These are phyloP conservation scores for Bondarzewia mesenterica DNA, from an alignment of 1,284 basidiomycete genomes.

Conservation along the genomic window DNA sequence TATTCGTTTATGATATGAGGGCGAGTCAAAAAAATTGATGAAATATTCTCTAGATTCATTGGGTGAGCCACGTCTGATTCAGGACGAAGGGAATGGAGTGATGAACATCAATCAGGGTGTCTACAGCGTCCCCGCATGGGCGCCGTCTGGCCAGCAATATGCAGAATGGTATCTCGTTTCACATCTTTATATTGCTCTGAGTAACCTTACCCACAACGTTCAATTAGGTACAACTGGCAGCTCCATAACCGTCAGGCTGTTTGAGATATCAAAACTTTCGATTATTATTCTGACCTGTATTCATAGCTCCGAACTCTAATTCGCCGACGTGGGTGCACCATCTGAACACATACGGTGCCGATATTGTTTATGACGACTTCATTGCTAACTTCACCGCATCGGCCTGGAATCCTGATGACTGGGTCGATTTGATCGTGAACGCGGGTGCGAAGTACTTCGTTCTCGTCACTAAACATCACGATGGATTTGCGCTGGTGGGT, in stretches of 20 bases:
- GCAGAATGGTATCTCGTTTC: slow-evolving; percentile 52
- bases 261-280: not conserved
- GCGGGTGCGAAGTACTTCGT: slow-evolving; percentile 61
- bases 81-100: too few relatives aligned
- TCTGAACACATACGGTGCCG: slow-evolving; percentile 36
- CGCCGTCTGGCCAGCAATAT: slow-evolving; percentile 27
- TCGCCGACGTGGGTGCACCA: slow-evolving; percentile 42
- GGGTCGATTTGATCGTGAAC: slow-evolving; percentile 45
- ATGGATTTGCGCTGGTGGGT: slow-evolving; percentile 34
- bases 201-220: not conserved
- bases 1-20: not conserved
- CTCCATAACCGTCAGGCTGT: slow-evolving; percentile 24
- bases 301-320: slow-evolving; percentile 19
- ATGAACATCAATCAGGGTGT: slow-evolving; percentile 20
- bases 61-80: slow-evolving; percentile 24
- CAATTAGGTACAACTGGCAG: slow-evolving; percentile 25
- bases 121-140: slow-evolving; percentile 45
- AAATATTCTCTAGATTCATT: slow-evolving; percentile 36
- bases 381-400: slow-evolving; percentile 44
- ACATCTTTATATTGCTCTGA: not conserved
- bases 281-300: not conserved
- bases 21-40: not conserved
- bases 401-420: slow-evolving; percentile 43
- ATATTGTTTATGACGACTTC: slow-evolving; percentile 50
- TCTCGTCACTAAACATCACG: slow-evolving; percentile 46